phyloP scores from a whole-genome alignment of 352 stramenopile species.

The Thalassiosira mediterranea region DNA sequence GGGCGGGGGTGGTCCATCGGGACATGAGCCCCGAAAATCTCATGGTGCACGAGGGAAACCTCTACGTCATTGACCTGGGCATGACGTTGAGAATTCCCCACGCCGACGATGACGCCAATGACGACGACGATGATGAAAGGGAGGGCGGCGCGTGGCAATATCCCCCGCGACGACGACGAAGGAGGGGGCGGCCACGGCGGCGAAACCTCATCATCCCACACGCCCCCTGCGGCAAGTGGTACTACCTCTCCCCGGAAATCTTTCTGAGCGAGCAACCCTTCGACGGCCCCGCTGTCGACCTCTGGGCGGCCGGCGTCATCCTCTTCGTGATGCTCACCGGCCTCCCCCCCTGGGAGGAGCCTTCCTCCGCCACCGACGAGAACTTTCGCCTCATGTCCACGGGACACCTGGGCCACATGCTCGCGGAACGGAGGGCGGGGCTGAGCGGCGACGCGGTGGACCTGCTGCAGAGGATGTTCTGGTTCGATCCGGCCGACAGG shows the following conservation, averaged over 20 bases:
- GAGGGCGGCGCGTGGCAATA: neutral
- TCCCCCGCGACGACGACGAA: no score
- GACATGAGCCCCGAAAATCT: constrained; percentile 91
- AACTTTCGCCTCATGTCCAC: constrained; percentile 80
- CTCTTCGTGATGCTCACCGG: constrained; percentile 80
- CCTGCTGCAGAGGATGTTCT: constrained; percentile 79
- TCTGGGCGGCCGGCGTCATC: constrained; percentile 80
- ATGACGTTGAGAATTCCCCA: constrained; percentile 76
- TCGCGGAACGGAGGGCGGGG: constrained; percentile 70
- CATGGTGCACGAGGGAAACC: constrained; percentile 60
- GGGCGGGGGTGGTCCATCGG: constrained; percentile 84
- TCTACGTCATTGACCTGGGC: constrained; percentile 80
- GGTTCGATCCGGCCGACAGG: constrained; percentile 72
- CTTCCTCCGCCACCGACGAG: constrained; percentile 63
- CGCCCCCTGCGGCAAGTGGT: constrained; percentile 78
- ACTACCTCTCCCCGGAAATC: constrained; percentile 81
- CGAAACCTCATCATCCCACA: constrained; percentile 65
- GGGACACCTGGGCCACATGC: constrained; percentile 74
- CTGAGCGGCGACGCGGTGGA: constrained; percentile 73
- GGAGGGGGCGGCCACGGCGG: no score
- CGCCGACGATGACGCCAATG: constrained; percentile 22
- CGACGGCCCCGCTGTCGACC: constrained; percentile 79
- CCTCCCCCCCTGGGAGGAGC: constrained; percentile 74
- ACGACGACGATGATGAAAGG: no score
- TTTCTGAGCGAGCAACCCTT: constrained; percentile 68